Base-by-base conservation (phyloP, 1,284 basidiomycete species). In the Cerioporus squamosus region DNA sequence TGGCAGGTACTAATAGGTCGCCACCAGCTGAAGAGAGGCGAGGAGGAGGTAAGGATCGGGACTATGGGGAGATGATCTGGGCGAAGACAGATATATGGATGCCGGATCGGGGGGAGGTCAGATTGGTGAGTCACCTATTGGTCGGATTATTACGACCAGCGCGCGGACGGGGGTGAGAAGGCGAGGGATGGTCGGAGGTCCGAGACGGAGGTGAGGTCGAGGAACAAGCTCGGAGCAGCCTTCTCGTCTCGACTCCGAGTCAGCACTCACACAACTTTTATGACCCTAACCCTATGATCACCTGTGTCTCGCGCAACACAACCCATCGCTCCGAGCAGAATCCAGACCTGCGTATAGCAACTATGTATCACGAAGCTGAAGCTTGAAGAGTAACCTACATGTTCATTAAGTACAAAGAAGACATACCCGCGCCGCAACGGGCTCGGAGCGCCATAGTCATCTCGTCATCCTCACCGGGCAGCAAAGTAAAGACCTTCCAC, bases 401-500 rank as follows among this genome's bases (percentile, higher is more conserved):
- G n/a, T n/a, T n/a, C n/a, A n/a, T n/a, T 47, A 59, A 43, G 33
- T 51, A 46, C 48, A 22, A 58, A 63, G 26, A 46, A 44, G 59
- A 63, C 61, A 56, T 39, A 44, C 26, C 53, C n/a, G n/a, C n/a
- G n/a, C 20, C 36, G 23, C 22, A 33, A 20, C 43, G 4, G 17
- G 29, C n/a, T 23, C 47, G 46, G 51, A 53, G 39, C 55, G 46
- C 47, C 22, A 24, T 14, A 24, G n/a, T 29, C 40, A 15, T 20
- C 49, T 38, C 22, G 45, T 14, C 8, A 29, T 20, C 6, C 40
- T 59, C 48, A 67, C 39, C 66, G 56, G 45, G 64, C 62, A 44
- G 67, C 63, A 52, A 66, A 69, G 53, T 84, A 90, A 52, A 93
- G 72, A 4, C 90, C 91, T 64, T 93, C 91, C 5, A 92, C 79